Base-by-base conservation (phyloP, 2,329 filamentous ascomycete genomes). In the Aureobasidium vineae region DNA sequence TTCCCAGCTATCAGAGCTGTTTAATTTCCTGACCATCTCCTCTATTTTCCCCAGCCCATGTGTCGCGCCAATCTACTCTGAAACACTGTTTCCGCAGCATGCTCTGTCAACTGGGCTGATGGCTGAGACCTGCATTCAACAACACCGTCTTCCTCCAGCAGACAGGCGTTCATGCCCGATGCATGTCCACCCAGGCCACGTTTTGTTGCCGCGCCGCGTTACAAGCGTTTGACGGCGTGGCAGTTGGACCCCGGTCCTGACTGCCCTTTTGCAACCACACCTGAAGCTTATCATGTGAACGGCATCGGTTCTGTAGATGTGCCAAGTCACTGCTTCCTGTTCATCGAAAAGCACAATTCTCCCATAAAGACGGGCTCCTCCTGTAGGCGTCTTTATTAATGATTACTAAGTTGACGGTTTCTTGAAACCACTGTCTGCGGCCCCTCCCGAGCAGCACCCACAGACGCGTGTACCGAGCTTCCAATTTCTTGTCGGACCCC, bases 201-300 rank as follows among this genome's bases (percentile, higher is more conserved):
- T 63, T 63, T 63, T 63, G 21, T 45, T 63, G 59, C 59, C 59
- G 45, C 45, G 59, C 59, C 43, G 59, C 59, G 59, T 52, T 52
- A 31, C 21, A 45, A 52, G 59, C 59, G 43, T 63, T 63, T 50
- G 45, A 63, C 45, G 59, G 59, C 59, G 59, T 63, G 59, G 45
- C 59, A 40, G 59, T 47, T 63, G 36, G 59, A 63, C 59, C 59
- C 59, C 28, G 57, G 43, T 61, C 31, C 31, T 61, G 41, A 28
- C 31, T 49, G 41, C 26, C 54, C 21, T 31, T 26, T 49, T 61
- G 56, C 23, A 49, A 61, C 31, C 45, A 45, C 26, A 47, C 23
- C 33, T 45, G 59, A 63, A 45, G 31, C 45, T 21, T 45, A 52
- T 63, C 21, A 13, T 61, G 16, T 50, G 28, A 40, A 43, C 21